A percentile compares a stretch with the other conserved stretches of the same genome.
phyloP scores from a whole-genome alignment of 345 rosid genomes.

The Gossypium bickii region DNA sequence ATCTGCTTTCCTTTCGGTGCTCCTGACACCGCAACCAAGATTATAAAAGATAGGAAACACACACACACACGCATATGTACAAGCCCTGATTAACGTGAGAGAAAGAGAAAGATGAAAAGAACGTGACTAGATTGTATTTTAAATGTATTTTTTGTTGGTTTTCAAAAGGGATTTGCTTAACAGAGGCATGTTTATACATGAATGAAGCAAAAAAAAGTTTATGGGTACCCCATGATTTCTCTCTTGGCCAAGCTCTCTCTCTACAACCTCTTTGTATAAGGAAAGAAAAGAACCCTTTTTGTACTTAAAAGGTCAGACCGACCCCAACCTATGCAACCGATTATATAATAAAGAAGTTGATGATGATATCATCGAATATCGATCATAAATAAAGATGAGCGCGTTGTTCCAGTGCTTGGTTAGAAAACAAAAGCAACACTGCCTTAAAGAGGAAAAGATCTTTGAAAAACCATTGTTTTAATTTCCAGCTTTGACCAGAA shows the following conservation, averaged over 20 bases:
- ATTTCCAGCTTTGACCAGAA: neutral
- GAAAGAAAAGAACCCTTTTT: slow-evolving; percentile 26
- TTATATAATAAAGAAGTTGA: neutral
- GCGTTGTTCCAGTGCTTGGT: slow-evolving; percentile 9
- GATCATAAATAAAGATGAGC: neutral
- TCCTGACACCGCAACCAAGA: slow-evolving; percentile 29
- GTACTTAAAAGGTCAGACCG: slow-evolving; percentile 23
- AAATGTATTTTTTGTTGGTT: neutral
- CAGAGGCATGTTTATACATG: slow-evolving; percentile 17
- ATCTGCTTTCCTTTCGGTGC: slow-evolving; percentile 30
- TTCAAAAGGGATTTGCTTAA: neutral
- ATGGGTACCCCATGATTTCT: slow-evolving; percentile 11
- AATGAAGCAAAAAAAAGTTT: slow-evolving; percentile 6
- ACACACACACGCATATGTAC: neutral
- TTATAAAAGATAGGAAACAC: slow-evolving; percentile 20
- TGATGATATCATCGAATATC: neutral
- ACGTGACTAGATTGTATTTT: slow-evolving; percentile 35
- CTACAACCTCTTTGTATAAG: slow-evolving; percentile 16
- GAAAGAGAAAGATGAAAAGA: slow-evolving; percentile 34
- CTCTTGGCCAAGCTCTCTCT: slow-evolving; percentile 10
- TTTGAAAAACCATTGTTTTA: neutral
- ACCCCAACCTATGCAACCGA: slow-evolving; percentile 18
- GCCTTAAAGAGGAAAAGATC: neutral
- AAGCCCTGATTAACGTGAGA: slow-evolving; percentile 2
- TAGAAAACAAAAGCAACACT: slow-evolving; percentile 28